These are phyloP conservation scores for Pseudomassariella vexata DNA, from an alignment of 2,329 filamentous ascomycete genomes.

Conservation along the genomic window DNA sequence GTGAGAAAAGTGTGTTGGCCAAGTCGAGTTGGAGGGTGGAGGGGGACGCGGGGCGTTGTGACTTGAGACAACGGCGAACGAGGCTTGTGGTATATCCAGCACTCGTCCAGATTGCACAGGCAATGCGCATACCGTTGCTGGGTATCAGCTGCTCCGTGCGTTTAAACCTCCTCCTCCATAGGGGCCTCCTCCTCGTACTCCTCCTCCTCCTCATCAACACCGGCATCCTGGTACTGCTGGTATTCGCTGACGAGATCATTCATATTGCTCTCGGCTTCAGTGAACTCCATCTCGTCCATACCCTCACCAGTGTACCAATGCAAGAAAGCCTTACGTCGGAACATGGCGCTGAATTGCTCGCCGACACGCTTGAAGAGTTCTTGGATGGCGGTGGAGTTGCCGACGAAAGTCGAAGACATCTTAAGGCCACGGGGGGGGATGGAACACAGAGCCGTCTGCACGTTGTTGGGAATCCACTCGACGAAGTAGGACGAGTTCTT, in stretches of 20 bases:
- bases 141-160: background rate
- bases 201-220: constrained; percentile 94
- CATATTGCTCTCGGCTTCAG: constrained; percentile 99
- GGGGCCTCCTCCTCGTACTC: constrained; percentile 85
- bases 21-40: constrained; percentile 16
- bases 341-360: constrained; percentile 99
- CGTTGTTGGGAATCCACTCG: constrained; percentile 99
- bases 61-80: constrained; percentile 4
- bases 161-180: constrained; percentile 61
- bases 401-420: constrained; percentile 99
- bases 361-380: constrained; percentile 99
- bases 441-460: constrained; percentile 98
- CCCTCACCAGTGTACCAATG: constrained; percentile 99
- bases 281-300: constrained; percentile 99
- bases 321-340: constrained; percentile 99
- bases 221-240: constrained; percentile 99
- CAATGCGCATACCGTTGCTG: too few relatives aligned
- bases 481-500: constrained; percentile 99
- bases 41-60: constrained; percentile 8
- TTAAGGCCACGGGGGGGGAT: constrained; percentile 96
- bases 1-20: constrained; percentile 3
- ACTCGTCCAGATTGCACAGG: constrained; percentile 2
- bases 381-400: constrained; percentile 99
- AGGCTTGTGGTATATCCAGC: constrained; percentile 2
- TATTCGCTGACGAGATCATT: constrained; percentile 99